These are phyloP conservation scores for Talinum fruticosum DNA, from an alignment of 148 eudicot species.

Conservation along the genomic window DNA sequence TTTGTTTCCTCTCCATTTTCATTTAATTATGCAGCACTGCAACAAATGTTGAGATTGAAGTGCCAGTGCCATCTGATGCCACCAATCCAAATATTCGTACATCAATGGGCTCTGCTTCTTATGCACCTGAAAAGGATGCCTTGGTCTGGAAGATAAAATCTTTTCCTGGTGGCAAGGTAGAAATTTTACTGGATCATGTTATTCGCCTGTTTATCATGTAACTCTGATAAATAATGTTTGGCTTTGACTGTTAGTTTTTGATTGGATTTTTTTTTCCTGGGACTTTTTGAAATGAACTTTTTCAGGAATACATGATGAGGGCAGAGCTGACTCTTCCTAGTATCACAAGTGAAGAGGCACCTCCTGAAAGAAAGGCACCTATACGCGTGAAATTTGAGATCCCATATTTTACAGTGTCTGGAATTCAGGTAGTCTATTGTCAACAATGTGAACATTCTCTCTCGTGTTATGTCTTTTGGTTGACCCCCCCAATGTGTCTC, in stretches of 20 bases:
- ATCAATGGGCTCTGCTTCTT: slow-evolving; percentile 94
- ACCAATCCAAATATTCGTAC: slow-evolving; percentile 90
- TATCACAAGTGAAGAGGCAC: slow-evolving; percentile 64
- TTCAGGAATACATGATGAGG: slow-evolving; percentile 85
- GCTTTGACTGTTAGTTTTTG: neutral
- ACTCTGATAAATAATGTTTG: neutral
- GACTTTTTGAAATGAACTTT: slow-evolving; percentile 15
- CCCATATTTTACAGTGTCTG: slow-evolving; percentile 98
- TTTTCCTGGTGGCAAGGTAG: slow-evolving; percentile 97
- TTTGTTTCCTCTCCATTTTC: neutral
- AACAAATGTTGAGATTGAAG: slow-evolving; percentile 92
- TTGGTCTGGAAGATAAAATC: slow-evolving; percentile 92
- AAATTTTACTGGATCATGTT: neutral
- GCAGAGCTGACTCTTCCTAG: slow-evolving; percentile 88
- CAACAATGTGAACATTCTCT: too few species aligned
- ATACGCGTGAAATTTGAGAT: slow-evolving; percentile 94
- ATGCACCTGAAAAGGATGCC: slow-evolving; percentile 96
- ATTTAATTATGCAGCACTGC: slow-evolving; percentile 61
- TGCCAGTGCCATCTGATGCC: slow-evolving; percentile 88
- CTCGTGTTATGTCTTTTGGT: neutral
- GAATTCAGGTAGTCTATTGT: slow-evolving; percentile 68
- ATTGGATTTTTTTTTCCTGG: slow-evolving; percentile 7
- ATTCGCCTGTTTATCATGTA: neutral
- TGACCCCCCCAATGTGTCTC: neutral
- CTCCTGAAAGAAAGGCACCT: slow-evolving; percentile 89